These are phyloP conservation scores for Dactylellina drechsleri DNA, from an alignment of 2,329 filamentous ascomycete genomes.

Conservation along the genomic window DNA sequence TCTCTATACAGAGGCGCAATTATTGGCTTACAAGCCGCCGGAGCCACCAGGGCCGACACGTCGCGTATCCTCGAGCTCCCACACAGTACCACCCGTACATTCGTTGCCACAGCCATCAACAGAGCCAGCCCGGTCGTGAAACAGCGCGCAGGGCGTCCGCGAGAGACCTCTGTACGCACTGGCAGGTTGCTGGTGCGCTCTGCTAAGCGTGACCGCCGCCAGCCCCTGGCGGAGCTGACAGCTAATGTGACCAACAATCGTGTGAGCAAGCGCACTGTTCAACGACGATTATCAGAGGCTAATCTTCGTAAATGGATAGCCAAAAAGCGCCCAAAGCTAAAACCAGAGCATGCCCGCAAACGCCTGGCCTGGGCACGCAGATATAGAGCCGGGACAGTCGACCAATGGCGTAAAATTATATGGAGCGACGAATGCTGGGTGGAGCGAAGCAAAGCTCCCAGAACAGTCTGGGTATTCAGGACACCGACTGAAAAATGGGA, in stretches of 20 bases:
- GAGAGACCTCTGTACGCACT: constrained; percentile 6
- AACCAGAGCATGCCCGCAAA: too few relatives aligned
- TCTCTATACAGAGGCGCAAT: not conserved
- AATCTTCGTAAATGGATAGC: constrained; percentile 7
- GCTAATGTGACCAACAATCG: constrained; percentile 4
- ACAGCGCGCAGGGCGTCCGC: not conserved
- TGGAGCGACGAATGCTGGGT: constrained; percentile 15
- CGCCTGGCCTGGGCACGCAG: not conserved
- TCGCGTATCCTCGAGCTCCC: not conserved
- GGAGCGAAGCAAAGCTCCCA: not conserved
- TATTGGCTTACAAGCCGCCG: not conserved
- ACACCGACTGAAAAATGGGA: too few relatives aligned
- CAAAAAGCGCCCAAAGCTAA: not conserved
- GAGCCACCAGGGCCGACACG: not conserved
- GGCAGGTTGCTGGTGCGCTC: constrained; percentile 4
- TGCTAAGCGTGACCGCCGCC: not conserved
- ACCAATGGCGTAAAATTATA: constrained; percentile 3
- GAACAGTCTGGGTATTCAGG: too few relatives aligned
- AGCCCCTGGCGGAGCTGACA: too few relatives aligned
- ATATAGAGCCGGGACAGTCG: not conserved
- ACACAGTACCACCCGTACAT: not conserved
- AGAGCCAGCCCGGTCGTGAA: not conserved
- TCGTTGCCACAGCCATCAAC: not conserved
- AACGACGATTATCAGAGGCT: constrained; percentile 1
- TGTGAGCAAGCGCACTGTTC: constrained; percentile 6